Evolutionary conservation across 768 basidiomycete genomes (phyloP).

Genomic region (Phaeotremella skinneri): DNA sequence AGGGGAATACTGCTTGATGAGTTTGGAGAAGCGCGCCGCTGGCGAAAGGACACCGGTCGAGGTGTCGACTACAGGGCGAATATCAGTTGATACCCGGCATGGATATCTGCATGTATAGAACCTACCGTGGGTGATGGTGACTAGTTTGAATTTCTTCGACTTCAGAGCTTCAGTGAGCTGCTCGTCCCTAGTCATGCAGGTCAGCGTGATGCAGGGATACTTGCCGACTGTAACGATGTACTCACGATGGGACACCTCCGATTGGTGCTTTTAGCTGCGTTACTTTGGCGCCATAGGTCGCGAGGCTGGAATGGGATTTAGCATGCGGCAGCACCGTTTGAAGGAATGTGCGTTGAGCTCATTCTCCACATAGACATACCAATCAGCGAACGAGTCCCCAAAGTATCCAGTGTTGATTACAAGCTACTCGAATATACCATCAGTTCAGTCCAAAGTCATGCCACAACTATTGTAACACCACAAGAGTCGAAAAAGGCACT

Average conservation of each 20-base stretch:
- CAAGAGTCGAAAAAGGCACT: constrained; percentile 3
- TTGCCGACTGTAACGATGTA: constrained; percentile 1
- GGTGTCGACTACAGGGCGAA: constrained; percentile 43
- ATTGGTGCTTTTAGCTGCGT: constrained; percentile 78
- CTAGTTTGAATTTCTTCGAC: constrained; percentile 76
- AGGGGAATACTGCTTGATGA: constrained; percentile 73
- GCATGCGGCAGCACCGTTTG: no score
- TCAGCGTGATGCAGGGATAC: background rate
- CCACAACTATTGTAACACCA: background rate
- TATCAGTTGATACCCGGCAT: constrained; percentile 6
- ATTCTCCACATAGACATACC: constrained; percentile 63
- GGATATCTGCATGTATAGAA: background rate
- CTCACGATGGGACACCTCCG: constrained; percentile 66
- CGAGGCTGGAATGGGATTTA: constrained; percentile 67
- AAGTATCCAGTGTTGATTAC: constrained; percentile 92
- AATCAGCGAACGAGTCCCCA: constrained; percentile 83
- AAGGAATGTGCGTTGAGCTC: no score
- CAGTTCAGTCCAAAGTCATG: background rate
- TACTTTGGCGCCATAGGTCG: constrained; percentile 83
- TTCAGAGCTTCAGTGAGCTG: constrained; percentile 60
- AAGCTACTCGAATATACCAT: constrained; percentile 66
- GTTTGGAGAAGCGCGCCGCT: constrained; percentile 69
- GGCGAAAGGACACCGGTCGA: constrained; percentile 75
- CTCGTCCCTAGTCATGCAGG: constrained; percentile 27
- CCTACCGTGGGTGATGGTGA: constrained; percentile 82